A percentile compares a stretch with the other conserved stretches of the same genome.
Evolutionary conservation across 2,329 filamentous ascomycete genomes (phyloP).

Genomic region (Pseudogymnoascus sp.): DNA sequence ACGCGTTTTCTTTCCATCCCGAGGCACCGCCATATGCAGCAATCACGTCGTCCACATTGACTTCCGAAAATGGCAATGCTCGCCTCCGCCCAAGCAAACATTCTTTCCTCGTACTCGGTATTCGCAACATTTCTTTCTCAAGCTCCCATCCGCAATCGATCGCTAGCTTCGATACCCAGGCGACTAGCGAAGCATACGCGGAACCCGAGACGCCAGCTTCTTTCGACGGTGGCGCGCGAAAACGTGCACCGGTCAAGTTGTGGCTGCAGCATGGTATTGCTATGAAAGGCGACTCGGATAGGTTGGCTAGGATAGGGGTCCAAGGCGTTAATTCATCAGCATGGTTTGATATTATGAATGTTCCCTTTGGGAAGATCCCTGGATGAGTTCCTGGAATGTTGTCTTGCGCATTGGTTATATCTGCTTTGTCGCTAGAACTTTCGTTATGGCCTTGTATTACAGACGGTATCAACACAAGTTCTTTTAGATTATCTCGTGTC

Average conservation of each 20-base stretch:
- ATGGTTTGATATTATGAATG: constrained; percentile 95
- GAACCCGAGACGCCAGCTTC: constrained; percentile 39
- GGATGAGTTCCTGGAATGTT: constrained; percentile 41
- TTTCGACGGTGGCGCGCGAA: constrained; percentile 53
- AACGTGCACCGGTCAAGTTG: constrained; percentile 64
- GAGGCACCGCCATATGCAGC: constrained; percentile 45
- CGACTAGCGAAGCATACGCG: constrained; percentile 74
- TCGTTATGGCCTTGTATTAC: constrained; percentile 20
- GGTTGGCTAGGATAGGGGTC: constrained; percentile 78
- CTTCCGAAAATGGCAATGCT: constrained; percentile 21
- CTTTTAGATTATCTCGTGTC: constrained; percentile 42
- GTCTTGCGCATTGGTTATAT: constrained; percentile 9
- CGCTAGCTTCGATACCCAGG: constrained; percentile 64
- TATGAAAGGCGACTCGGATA: constrained; percentile 73
- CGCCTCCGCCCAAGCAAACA: constrained; percentile 61
- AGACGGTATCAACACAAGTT: constrained; percentile 51
- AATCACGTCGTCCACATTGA: constrained; percentile 39
- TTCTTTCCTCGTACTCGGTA: constrained; percentile 84
- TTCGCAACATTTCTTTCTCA: constrained; percentile 79
- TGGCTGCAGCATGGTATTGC: constrained; percentile 95
- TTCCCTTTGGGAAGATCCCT: constrained; percentile 62
- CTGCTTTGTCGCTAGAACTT: neutral
- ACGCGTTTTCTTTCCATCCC: constrained; percentile 51
- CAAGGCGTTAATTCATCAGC: constrained; percentile 93
- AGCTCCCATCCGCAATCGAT: constrained; percentile 63